phyloP scores from a whole-genome alignment of 2,329 filamentous ascomycete species.

The Arthroderma sp. region DNA sequence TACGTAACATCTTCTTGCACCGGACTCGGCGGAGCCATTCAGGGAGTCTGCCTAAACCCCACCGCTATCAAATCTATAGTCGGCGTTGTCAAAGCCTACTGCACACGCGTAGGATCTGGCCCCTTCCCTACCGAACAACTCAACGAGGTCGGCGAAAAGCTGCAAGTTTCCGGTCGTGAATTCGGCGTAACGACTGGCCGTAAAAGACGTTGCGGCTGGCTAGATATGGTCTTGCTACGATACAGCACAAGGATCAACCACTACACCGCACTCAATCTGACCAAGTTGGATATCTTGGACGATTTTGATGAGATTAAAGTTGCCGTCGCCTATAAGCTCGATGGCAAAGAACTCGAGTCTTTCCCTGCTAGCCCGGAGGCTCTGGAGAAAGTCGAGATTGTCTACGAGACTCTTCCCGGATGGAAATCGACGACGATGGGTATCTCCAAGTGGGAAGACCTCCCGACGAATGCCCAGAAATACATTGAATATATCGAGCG shows the following conservation, averaged over 20 bases:
- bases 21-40: conserved; percentile 41
- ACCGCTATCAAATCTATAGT: conserved; percentile 46
- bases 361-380: conserved; percentile 47
- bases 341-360: conserved; percentile 40
- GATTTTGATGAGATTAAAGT: conserved; percentile 53
- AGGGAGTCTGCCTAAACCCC: conserved; percentile 48
- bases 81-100: conserved; percentile 55
- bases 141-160: conserved; percentile 45
- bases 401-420: conserved; percentile 48
- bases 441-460: conserved; percentile 43
- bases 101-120: conserved; percentile 47
- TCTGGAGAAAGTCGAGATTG: conserved; percentile 43
- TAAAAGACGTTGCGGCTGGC: conserved; percentile 52
- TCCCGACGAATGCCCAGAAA: conserved; percentile 46
- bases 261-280: conserved; percentile 48
- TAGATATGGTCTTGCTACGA: conserved; percentile 52
- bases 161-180: conserved; percentile 46
- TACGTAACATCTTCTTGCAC: conserved; percentile 39
- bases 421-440: conserved; percentile 52
- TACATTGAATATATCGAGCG: conserved; percentile 52
- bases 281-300: conserved; percentile 54
- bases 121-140: conserved; percentile 53
- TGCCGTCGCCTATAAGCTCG: conserved; percentile 44
- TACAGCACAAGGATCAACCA: conserved; percentile 47
- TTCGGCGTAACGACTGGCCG: conserved; percentile 49